Evolutionary conservation across 108 stramenopile genomes (phyloP).

Genomic region (Ochromonas danica): DNA sequence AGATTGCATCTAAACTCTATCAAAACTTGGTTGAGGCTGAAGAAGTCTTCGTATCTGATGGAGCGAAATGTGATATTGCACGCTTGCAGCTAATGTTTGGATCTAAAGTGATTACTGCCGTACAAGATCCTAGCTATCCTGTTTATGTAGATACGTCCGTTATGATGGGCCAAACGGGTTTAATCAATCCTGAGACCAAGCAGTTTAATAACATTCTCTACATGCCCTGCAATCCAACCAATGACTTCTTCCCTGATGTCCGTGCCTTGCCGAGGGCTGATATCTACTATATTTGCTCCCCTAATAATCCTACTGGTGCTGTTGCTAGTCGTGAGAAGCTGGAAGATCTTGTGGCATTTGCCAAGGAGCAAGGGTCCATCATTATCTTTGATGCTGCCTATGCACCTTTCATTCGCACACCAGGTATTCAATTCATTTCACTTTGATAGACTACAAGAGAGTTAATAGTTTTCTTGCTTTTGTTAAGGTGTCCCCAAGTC

Average conservation of each 20-base stretch:
- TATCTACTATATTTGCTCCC: constrained; percentile 90
- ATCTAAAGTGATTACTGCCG: constrained; percentile 77
- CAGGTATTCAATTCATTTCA: constrained; percentile 50
- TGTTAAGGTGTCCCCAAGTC: constrained; percentile 69
- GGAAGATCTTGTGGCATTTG: constrained; percentile 75
- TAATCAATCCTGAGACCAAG: constrained; percentile 69
- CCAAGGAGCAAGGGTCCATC: constrained; percentile 71
- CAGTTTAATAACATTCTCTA: constrained; percentile 95
- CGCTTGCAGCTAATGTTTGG: constrained; percentile 93
- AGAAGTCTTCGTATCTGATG: constrained; percentile 95
- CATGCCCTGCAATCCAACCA: constrained; percentile 88
- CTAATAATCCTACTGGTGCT: constrained; percentile 96
- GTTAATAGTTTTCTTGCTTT: too few relatives aligned
- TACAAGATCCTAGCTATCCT: constrained; percentile 68
- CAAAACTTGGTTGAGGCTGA: constrained; percentile 77
- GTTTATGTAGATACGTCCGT: constrained; percentile 88
- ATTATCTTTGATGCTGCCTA: constrained; percentile 94
- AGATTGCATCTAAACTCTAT: constrained; percentile 83
- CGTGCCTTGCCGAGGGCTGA: constrained; percentile 72
- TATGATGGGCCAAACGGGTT: constrained; percentile 92
- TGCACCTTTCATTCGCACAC: constrained; percentile 89
- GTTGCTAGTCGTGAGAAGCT: constrained; percentile 86
- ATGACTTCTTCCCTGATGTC: constrained; percentile 91
- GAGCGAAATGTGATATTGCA: constrained; percentile 96
- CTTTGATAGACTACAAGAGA: neutral